Evolutionary conservation across 768 basidiomycete genomes (phyloP).

Genomic region (Cystofilobasidium ferigula): DNA sequence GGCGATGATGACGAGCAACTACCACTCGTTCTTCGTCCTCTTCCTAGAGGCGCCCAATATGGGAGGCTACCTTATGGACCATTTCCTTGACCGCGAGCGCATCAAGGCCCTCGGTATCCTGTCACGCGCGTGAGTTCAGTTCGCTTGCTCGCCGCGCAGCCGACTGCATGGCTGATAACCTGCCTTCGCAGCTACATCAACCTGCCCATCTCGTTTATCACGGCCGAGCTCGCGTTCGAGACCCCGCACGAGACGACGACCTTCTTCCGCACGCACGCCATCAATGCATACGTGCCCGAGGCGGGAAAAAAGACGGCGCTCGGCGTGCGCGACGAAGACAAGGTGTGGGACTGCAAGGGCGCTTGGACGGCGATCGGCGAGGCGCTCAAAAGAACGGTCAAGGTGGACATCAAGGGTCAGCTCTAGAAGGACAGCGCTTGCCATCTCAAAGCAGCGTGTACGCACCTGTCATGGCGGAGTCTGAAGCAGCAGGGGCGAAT

Average conservation of each 20-base stretch:
- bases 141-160: background rate
- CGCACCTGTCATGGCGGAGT: too few relatives aligned
- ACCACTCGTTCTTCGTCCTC: conserved; percentile 77
- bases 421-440: too few relatives aligned
- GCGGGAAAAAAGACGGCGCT: background rate
- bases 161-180: background rate
- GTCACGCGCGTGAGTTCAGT: conserved; percentile 69
- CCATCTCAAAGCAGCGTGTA: too few relatives aligned
- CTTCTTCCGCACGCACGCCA: conserved; percentile 62
- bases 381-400: conserved; percentile 66
- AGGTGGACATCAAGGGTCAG: conserved; percentile 83
- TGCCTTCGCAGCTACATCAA: conserved; percentile 56
- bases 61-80: conserved; percentile 99
- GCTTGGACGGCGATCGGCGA: conserved; percentile 44
- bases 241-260: conserved; percentile 49
- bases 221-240: conserved; percentile 76
- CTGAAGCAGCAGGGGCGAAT: too few relatives aligned
- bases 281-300: conserved; percentile 46
- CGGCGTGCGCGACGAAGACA: conserved; percentile 47
- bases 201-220: conserved; percentile 64
- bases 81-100: conserved; percentile 86
- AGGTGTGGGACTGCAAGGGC: conserved; percentile 41
- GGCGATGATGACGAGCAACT: conserved; percentile 83
- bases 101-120: conserved; percentile 76
- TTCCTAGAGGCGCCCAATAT: conserved; percentile 79